Evolutionary conservation across 768 basidiomycete species (phyloP).

Genomic region (Lactarius tabidus): DNA sequence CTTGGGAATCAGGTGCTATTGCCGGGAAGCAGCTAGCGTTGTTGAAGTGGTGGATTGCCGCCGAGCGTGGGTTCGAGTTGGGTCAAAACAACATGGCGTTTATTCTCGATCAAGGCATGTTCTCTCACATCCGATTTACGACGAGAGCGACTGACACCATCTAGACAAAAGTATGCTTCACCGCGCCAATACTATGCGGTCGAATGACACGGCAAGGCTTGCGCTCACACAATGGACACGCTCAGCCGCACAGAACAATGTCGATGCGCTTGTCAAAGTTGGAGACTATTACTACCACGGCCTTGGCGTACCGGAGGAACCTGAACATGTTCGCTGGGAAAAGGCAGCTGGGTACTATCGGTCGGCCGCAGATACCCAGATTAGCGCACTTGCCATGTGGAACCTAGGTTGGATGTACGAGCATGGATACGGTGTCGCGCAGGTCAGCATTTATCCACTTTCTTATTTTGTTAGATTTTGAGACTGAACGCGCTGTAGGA

Average conservation of each 20-base stretch:
- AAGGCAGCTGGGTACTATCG: conserved; percentile 94
- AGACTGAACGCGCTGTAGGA: conserved; percentile 47
- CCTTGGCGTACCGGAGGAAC: conserved; percentile 69
- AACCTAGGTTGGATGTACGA: conserved; percentile 99
- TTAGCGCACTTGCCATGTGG: conserved; percentile 96
- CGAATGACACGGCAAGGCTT: conserved; percentile 75
- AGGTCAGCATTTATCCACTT: conserved; percentile 43
- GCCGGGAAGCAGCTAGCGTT: conserved; percentile 79
- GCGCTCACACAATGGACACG: conserved; percentile 94
- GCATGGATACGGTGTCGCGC: conserved; percentile 87
- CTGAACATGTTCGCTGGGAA: conserved; percentile 64
- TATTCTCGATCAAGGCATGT: conserved; percentile 83
- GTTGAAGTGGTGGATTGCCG: conserved; percentile 92
- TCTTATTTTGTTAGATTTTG: background rate
- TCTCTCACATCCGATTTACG: background rate
- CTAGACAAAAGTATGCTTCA: conserved; percentile 69
- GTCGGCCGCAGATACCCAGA: conserved; percentile 86
- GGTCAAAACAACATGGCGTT: conserved; percentile 96
- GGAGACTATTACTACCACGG: conserved; percentile 97
- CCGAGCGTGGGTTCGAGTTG: conserved; percentile 86
- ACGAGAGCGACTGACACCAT: background rate
- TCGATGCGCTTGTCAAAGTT: conserved; percentile 97
- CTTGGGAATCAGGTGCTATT: conserved; percentile 67
- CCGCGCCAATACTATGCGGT: conserved; percentile 62
- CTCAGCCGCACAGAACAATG: conserved; percentile 87